Base-by-base conservation (phyloP, 148 eudicot genomes). In the Gaultheria prostrata region DNA sequence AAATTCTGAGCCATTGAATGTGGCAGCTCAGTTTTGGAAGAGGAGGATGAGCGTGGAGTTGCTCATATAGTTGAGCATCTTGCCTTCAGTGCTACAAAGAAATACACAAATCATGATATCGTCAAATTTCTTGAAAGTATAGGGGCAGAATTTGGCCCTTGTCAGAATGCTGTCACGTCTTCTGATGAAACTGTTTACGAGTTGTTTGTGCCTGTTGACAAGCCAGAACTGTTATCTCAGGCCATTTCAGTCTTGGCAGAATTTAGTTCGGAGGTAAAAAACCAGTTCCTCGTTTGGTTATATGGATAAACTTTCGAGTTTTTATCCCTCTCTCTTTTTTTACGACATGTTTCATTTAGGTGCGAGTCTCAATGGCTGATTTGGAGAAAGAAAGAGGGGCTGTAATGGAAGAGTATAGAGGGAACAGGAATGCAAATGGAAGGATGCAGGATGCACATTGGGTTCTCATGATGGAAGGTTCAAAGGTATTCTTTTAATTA, bases 21-120 rank as follows among this genome's bases (percentile, higher is more conserved):
- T 89, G 94, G 89, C 97, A 95, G 98, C 90, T 95, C 98, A 89
- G 95, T 95, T 87, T 89, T 95, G 91, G 98, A 95, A 86, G 97
- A 92, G 85, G 94, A 95, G 85, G 91, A 93, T 88, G 95, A 95
- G 83, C 90, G 97, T 86, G 98, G 98, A 65, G 95, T 95, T 89
- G 97, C 97, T 82, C 97, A 93, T 87, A 91, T 95, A 81, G 94
- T 95, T 43, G 98, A 95, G 90, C 98, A 95, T 90, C 93, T 95
- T 76, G 98, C 98, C 73, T 95, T 95, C 85, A 95, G 94, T 86
- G 95, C 98, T 78, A 95, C 98, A 57, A 86, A 91, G 84, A 95
- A 91, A 56, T 95, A 93, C 85, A 88, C 95, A 45, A 92, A 95
- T 87, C 98, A 95, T 82, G 98, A 95, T 82, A 91, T 95, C 74